Evolutionary conservation across 208 protist species (phyloP), one percentile per base, ranked within the genome.

Genomic region (Leishmania guyanensis): DNA sequence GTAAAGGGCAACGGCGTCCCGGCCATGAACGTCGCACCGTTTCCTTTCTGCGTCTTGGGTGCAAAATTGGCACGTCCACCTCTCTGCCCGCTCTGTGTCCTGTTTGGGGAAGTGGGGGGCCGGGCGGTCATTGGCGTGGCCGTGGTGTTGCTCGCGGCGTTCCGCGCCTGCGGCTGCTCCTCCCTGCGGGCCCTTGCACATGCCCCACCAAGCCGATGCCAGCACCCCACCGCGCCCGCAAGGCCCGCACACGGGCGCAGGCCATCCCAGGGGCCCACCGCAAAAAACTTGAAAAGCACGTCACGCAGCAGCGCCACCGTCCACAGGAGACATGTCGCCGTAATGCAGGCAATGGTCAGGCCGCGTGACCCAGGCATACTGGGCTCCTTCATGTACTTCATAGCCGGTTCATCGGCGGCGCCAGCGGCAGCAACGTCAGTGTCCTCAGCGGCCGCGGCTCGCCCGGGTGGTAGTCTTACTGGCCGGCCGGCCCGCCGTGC

Each of bases 261-360:
- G 5, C n/a, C 58, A n/a, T 43, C 3, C 82, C 82, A 85, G 17
- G 29, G 74, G 43, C 56, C 56, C 0, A 81, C 22, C n/a, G 36
- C 77, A 51, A 74, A 62, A 5, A 60, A 6, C 53, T 75, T 81
- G 77, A 29, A 78, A 66, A 85, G 50, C 26, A 85, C 82, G 26
- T 85, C 77, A n/a, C 82, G 82, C 46, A 85, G 65, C 39, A 85
- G 36, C 33, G 77, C 70, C 60, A 85, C 78, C 3, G 78, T 78
- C 82, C 82, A 85, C 70, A 75, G 36, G n/a, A 39, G 9, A 51
- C 82, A 62, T 17, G 77, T 78, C 26, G 65, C n/a, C 33, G 72
- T 58, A 29, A 81, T 58, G 54, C 6, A 80, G 51, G 6, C 36
- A 68, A 85, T 53, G 71, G 17, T 78, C 77, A 78, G 36, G 22